A percentile compares a stretch with the other conserved stretches of the same genome.
Conservation (phyloP, 495 filamentous ascomycete genomes). For the Zalerion maritima region DNA sequence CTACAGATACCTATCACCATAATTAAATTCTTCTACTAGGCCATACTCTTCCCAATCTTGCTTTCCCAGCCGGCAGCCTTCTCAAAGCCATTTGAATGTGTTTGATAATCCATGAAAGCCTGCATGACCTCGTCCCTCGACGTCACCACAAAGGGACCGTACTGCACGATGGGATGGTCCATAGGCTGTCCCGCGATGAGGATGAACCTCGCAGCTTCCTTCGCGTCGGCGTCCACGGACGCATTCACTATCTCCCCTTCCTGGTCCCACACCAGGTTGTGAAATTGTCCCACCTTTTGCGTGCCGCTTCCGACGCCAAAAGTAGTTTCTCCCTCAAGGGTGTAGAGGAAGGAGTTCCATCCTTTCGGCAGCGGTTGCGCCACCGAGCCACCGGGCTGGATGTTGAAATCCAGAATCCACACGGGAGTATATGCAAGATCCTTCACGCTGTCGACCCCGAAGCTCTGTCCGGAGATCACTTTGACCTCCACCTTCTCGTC, state of each 20-base stretch:
- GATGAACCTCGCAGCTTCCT: slow-evolving; percentile 53
- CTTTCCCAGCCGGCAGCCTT: slow-evolving; percentile 69
- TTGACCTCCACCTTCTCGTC: slow-evolving; percentile 65
- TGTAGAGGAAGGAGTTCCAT: slow-evolving; percentile 90
- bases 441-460: slow-evolving; percentile 72
- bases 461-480: slow-evolving; percentile 71
- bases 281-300: slow-evolving; percentile 49
- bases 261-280: slow-evolving; percentile 84
- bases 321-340: slow-evolving; percentile 49
- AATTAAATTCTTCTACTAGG: slow-evolving; percentile 14
- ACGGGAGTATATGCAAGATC: slow-evolving; percentile 92
- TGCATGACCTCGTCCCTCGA: slow-evolving; percentile 76
- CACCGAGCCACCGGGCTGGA: slow-evolving; percentile 63
- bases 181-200: slow-evolving; percentile 75
- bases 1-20: neutral
- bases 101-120: slow-evolving; percentile 81
- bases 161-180: slow-evolving; percentile 88
- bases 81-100: slow-evolving; percentile 80
- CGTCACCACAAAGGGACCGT: slow-evolving; percentile 86
- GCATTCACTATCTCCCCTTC: slow-evolving; percentile 59
- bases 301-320: slow-evolving; percentile 49
- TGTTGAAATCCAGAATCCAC: slow-evolving; percentile 79
- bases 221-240: slow-evolving; percentile 52
- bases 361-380: slow-evolving; percentile 58
- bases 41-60: slow-evolving; percentile 73